phyloP scores from a whole-genome alignment of 768 basidiomycete species.

The Suillus ampliporus region DNA sequence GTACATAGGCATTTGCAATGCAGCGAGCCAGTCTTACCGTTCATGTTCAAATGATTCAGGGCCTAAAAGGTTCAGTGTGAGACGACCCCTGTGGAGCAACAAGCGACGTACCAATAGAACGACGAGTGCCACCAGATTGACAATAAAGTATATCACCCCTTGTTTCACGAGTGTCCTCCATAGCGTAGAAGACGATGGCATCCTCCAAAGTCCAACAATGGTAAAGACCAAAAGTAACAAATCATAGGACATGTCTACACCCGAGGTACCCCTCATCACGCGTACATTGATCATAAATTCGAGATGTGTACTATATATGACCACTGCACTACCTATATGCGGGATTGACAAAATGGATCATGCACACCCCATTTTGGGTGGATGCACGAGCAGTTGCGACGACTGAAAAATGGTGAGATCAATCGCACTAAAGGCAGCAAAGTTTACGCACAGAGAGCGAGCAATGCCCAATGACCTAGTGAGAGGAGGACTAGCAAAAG shows the following conservation, averaged over 20 bases:
- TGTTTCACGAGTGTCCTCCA: conserved; percentile 6
- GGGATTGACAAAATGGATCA: neutral
- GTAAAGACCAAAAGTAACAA: neutral
- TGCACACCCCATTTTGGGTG: neutral
- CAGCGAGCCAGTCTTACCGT: neutral
- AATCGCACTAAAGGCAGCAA: no score
- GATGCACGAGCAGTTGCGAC: neutral
- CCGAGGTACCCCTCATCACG: neutral
- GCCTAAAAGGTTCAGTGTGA: neutral
- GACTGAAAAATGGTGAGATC: neutral
- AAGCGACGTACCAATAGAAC: neutral
- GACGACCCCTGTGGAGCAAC: neutral
- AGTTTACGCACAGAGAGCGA: neutral
- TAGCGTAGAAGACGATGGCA: neutral
- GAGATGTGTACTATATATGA: neutral
- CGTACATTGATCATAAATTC: neutral
- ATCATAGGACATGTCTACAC: neutral
- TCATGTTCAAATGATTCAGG: neutral
- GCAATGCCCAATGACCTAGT: neutral
- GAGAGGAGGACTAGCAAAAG: neutral
- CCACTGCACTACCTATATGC: neutral
- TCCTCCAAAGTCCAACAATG: neutral
- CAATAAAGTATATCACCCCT: neutral
- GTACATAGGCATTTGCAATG: neutral
- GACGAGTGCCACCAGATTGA: neutral